Evolutionary conservation across 2,329 filamentous ascomycete genomes (phyloP).

Genomic region (Dactylellina cionopaga): DNA sequence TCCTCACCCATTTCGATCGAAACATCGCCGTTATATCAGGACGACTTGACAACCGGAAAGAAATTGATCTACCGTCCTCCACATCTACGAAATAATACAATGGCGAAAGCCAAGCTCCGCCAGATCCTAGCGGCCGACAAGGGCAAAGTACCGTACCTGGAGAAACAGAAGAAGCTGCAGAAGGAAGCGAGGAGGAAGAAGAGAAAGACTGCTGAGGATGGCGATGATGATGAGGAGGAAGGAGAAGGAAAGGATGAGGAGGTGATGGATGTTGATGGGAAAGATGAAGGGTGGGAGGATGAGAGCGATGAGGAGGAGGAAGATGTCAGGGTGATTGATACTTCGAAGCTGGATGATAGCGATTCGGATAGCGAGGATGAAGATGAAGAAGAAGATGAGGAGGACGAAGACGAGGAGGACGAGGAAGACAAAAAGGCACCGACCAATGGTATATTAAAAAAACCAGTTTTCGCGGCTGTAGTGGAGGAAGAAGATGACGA

Average conservation of each 20-base stretch:
- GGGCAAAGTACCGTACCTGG: constrained; percentile 64
- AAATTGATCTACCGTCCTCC: too few relatives aligned
- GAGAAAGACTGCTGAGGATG: constrained; percentile 62
- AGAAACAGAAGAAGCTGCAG: constrained; percentile 61
- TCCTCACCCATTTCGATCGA: background rate
- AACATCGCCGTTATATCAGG: background rate
- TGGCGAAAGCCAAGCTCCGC: constrained; percentile 64
- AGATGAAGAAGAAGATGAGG: constrained; percentile 55
- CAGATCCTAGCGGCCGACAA: constrained; percentile 68
- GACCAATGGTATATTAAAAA: constrained; percentile 57
- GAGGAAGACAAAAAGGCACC: constrained; percentile 59
- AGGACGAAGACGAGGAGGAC: constrained; percentile 55
- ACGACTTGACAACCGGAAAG: too few relatives aligned
- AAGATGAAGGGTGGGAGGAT: constrained; percentile 62
- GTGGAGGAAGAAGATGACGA: constrained; percentile 70
- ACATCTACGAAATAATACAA: constrained; percentile 54
- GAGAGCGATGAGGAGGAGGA: constrained; percentile 55
- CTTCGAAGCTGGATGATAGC: constrained; percentile 58
- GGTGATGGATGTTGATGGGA: constrained; percentile 56
- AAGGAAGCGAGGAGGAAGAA: constrained; percentile 62
- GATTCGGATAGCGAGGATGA: constrained; percentile 51
- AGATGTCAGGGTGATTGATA: constrained; percentile 57
- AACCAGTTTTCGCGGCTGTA: constrained; percentile 68
- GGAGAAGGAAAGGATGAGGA: constrained; percentile 19
- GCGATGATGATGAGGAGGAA: constrained; percentile 59